Evolutionary conservation across 2,329 filamentous ascomycete genomes (phyloP), one percentile per base, ranked within the genome.

Genomic region (Alternaria sp.): DNA sequence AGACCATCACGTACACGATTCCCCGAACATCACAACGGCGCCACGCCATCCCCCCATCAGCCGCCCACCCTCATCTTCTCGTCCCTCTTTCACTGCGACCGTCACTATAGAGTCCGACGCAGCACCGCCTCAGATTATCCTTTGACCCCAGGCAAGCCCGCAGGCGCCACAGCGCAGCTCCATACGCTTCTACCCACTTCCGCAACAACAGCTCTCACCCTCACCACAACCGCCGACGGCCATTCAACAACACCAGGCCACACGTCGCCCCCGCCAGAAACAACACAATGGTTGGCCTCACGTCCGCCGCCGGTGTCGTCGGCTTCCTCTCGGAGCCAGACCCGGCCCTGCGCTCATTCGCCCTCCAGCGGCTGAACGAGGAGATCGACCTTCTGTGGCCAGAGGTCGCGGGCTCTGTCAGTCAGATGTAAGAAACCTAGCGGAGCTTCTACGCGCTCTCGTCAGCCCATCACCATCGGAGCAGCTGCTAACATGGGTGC

Each of bases 321-420:
- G 94, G 93, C 83, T 97, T 97, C 81, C 88, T 99, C 65, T 91
- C 93, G 70, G 95, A 99, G 79, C 93, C 96, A 73, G 95, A 98
- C 82, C 88, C 92, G 59, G 93, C 97, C 81, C 89, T 99, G 81
- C 94, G 93, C 85, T 89, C 94, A 72, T 99, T 97, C 79, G 95
- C 95, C 68, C 86, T 99, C 70, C 92, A 97, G 83, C 94, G 92
- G 70, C 88, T 99, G 75, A 97, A 99, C 82, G 92, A 95, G 73
- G 92, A 98, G 77, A 97, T 99, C 74, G 94, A 98, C 80, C 91
- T 94, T 66, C 89, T 99, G 71, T 99, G 95, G 95, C 96, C 94
- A 64, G 95, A 99, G 82, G 94, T 99, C 66, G 94, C 95, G 54
- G 92, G 91, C 59, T 91, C 93, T 61, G 88, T 99, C 75, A 93